Percentiles rank a stretch among this genome's conserved stretches.
phyloP scores from a whole-genome alignment of 179 eudicot genomes.

The Nepenthes alata region DNA sequence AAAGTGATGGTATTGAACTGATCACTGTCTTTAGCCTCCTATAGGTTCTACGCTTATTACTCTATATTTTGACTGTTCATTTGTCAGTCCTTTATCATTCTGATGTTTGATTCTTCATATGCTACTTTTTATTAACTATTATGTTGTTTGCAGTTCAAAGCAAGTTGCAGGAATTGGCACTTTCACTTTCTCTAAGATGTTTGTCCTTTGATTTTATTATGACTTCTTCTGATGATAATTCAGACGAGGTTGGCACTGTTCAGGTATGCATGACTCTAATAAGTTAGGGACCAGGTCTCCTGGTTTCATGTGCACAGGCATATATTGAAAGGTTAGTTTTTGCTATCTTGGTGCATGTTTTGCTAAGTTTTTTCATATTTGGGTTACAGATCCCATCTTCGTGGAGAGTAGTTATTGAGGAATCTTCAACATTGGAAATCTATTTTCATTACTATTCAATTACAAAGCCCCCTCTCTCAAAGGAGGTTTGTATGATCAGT shows the following conservation, averaged over 20 bases:
- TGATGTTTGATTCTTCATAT: slow-evolving; percentile 1
- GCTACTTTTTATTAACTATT: slow-evolving; percentile 8
- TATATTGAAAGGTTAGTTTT: not conserved
- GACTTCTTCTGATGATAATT: slow-evolving; percentile 42
- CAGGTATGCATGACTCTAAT: slow-evolving; percentile 18
- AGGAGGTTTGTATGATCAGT: slow-evolving; percentile 25
- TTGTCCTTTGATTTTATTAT: slow-evolving; percentile 56
- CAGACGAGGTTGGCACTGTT: slow-evolving; percentile 41
- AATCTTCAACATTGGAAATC: slow-evolving; percentile 34
- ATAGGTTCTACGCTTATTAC: not conserved
- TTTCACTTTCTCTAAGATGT: slow-evolving; percentile 49
- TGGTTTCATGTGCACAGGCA: not conserved
- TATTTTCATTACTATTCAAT: slow-evolving; percentile 45
- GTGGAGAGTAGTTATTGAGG: slow-evolving; percentile 41
- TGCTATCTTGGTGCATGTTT: slow-evolving; percentile 2
- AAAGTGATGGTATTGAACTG: slow-evolving; percentile 25
- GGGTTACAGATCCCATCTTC: slow-evolving; percentile 24
- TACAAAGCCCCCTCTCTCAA: slow-evolving; percentile 32
- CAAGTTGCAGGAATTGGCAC: slow-evolving; percentile 57
- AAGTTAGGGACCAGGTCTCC: too few relatives aligned
- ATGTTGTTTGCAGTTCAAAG: slow-evolving; percentile 35
- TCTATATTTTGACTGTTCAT: not conserved
- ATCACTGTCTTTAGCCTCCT: not conserved
- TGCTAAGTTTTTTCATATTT: slow-evolving; percentile 5
- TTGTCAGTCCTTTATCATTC: not conserved